These are phyloP conservation scores for Cercospora berteroae DNA, from an alignment of 2,329 filamentous ascomycete species.

Conservation along the genomic window DNA sequence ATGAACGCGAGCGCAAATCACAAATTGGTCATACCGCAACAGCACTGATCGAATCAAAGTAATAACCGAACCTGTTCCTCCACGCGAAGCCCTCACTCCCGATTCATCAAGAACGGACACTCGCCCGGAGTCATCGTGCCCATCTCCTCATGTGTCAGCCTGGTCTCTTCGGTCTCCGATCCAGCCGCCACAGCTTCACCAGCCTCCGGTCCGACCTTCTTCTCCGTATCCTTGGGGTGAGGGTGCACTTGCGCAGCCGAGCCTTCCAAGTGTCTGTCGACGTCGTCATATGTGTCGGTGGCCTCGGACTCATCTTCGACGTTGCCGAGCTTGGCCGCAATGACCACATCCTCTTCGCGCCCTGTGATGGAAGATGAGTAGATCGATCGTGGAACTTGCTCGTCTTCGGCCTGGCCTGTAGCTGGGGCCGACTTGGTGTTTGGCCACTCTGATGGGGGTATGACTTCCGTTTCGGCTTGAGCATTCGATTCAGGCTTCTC, in stretches of 20 bases:
- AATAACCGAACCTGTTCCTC: not conserved
- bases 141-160: constrained; percentile 42
- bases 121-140: constrained; percentile 33
- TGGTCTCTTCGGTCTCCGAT: constrained; percentile 36
- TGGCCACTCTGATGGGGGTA: constrained; percentile 5
- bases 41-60: not conserved
- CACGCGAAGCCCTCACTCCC: constrained; percentile 29
- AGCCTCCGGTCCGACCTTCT: constrained; percentile 32
- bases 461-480: constrained; percentile 16
- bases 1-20: not conserved
- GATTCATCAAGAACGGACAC: constrained; percentile 42
- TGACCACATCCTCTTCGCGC: constrained; percentile 18
- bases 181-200: constrained; percentile 41
- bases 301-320: constrained; percentile 28
- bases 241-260: constrained; percentile 36
- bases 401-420: not conserved
- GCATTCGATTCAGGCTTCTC: constrained; percentile 27
- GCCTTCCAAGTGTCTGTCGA: constrained; percentile 36
- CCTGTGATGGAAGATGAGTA: constrained; percentile 30
- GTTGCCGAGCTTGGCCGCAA: constrained; percentile 10
- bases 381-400: constrained; percentile 18
- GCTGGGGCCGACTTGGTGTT: not conserved
- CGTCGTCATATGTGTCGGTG: constrained; percentile 28
- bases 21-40: not conserved
- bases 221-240: constrained; percentile 37